Evolutionary conservation across 495 filamentous ascomycete genomes (phyloP).

Genomic region (Penicillium coprophilum): DNA sequence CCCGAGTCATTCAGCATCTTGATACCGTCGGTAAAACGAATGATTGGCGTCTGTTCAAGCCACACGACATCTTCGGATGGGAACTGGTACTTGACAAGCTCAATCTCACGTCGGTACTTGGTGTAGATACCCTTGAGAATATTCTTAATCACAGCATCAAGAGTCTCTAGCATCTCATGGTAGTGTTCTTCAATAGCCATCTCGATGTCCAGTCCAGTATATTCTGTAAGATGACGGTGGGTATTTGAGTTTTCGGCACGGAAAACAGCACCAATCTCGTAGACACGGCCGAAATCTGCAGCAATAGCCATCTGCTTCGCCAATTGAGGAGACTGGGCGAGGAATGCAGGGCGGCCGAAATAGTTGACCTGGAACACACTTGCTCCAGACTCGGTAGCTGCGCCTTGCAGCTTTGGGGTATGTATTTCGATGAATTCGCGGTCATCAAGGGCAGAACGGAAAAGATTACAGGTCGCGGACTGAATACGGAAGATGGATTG

Average conservation of each 20-base stretch:
- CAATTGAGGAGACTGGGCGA: constrained; percentile 89
- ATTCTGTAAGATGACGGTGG: constrained; percentile 92
- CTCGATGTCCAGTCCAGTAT: constrained; percentile 92
- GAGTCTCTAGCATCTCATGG: constrained; percentile 71
- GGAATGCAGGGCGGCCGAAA: constrained; percentile 76
- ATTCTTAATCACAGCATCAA: constrained; percentile 76
- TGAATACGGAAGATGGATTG: constrained; percentile 83
- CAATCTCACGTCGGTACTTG: constrained; percentile 66
- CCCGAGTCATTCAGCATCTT: constrained; percentile 79
- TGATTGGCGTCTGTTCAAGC: constrained; percentile 76
- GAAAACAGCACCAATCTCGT: constrained; percentile 87
- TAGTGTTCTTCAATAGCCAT: constrained; percentile 94
- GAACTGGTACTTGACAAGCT: constrained; percentile 62
- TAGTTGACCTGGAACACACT: constrained; percentile 90
- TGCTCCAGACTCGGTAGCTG: constrained; percentile 85
- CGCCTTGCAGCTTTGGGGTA: constrained; percentile 81
- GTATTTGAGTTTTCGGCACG: constrained; percentile 94
- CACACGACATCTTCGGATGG: constrained; percentile 71
- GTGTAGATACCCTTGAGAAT: constrained; percentile 74
- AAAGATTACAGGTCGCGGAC: constrained; percentile 73
- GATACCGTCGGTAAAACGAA: constrained; percentile 79
- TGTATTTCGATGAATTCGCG: constrained; percentile 85
- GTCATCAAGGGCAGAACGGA: constrained; percentile 69
- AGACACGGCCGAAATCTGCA: constrained; percentile 83
- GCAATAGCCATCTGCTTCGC: constrained; percentile 95